Base-by-base conservation (phyloP, 805 yeast genomes). In the Yarrowia sp. region DNA sequence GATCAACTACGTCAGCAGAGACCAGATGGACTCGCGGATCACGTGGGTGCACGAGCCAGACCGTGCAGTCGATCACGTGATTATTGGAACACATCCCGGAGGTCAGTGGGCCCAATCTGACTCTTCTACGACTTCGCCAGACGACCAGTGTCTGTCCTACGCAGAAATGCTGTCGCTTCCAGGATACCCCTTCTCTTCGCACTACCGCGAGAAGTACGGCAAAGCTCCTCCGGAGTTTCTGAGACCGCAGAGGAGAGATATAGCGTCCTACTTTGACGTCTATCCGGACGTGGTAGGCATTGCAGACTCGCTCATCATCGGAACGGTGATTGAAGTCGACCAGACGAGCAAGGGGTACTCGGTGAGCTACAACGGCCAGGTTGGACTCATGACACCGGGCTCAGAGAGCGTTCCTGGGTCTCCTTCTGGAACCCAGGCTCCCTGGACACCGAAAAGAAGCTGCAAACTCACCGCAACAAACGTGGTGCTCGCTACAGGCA, bases 91-190 rank as follows among this genome's bases (percentile, higher is more conserved):
- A 12, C 53, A 64, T 6, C 64, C 73, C 0, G 75, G 75, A 6
- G 75, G 75, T 9, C 75, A 72, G 47, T 72, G 75, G 75, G 66
- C 71, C 3, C 65, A 64, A 7, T 62, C 65, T 4, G 47, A 56
- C 21, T 63, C 66, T 14, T 51, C 35, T 2, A 62, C 36, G 1
- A 71, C 69, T 41, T 59, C 62, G 13, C 58, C 64, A 2, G 63
- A 63, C 9, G 65, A 65, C 9, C 49, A 61, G 32, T 64, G 64
- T 4, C 64, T 72, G 32, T 68, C 72, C 41, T 72, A 72, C 58
- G 71, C 71, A 7, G 73, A 71, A 62, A 72, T 70, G 73, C 66
- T 72, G 31, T 68, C 73, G n/a, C 61, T 72, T 16, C 75, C 75
- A 3, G 73, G 71, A 9, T 70, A 58, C 44, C 47, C 72, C 4